Evolutionary conservation across 225 moss, liverwort and hornwort species (phyloP).

Genomic region (Polytrichum formosum): DNA sequence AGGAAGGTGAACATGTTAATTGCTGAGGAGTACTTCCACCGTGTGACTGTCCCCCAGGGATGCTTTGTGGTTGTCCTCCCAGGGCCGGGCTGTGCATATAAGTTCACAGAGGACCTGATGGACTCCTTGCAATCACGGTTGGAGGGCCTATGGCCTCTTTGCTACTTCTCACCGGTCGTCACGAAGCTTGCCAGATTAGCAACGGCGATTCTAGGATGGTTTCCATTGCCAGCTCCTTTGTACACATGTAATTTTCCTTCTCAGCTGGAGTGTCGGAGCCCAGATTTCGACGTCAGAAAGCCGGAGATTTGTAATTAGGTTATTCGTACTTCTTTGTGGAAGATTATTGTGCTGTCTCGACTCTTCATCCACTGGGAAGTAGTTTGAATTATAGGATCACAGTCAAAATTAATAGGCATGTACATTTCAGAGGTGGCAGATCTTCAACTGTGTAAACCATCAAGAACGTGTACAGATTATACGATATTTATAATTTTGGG

Average conservation of each 20-base stretch:
- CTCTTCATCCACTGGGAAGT: too few species aligned
- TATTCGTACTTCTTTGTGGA: too few species aligned
- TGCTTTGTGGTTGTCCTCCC: conserved; percentile 22
- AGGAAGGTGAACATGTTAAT: conserved; percentile 12
- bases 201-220: conserved; percentile 13
- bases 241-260: conserved; percentile 14
- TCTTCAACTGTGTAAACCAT: too few species aligned
- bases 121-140: conserved; percentile 12
- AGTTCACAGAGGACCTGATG: conserved; percentile 13
- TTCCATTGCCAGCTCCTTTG: conserved; percentile 13
- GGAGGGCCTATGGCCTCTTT: conserved; percentile 20
- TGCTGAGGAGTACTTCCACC: conserved; percentile 16
- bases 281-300: conserved; percentile 7
- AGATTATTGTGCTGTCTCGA: too few species aligned
- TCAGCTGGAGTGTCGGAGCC: conserved; percentile 2
- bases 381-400: too few species aligned
- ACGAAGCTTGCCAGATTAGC: conserved; percentile 15
- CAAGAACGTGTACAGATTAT: too few species aligned
- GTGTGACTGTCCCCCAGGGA: conserved; percentile 10
- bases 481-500: too few species aligned
- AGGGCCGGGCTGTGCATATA: conserved; percentile 13
- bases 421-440: too few species aligned
- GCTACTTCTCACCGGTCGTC: conserved; percentile 17
- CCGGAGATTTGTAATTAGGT: background rate
- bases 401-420: too few species aligned